Percentiles rank a stretch among this genome's conserved stretches.
phyloP scores from a whole-genome alignment of 2,329 filamentous ascomycete species.

The Phaeophleospora eucalypticola region DNA sequence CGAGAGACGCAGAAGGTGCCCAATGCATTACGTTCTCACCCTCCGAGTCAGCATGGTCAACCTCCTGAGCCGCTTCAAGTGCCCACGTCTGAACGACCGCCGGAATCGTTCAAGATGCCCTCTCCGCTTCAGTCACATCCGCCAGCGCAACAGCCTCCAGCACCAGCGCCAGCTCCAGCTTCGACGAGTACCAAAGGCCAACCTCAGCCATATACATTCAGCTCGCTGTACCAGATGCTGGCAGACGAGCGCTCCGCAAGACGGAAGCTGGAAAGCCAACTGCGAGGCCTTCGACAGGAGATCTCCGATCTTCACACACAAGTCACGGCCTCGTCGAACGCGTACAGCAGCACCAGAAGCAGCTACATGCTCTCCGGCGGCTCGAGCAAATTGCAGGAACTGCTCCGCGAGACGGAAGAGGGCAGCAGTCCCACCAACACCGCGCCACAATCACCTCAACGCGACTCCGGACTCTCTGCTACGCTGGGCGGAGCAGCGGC shows the following conservation, averaged over 20 bases:
- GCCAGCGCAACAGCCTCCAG: slow-evolving; percentile 6
- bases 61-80: not conserved
- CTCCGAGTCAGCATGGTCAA: not conserved
- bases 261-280: slow-evolving; percentile 31
- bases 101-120: slow-evolving; percentile 6
- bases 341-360: slow-evolving; percentile 24
- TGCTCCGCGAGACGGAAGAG: slow-evolving; percentile 27
- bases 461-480: slow-evolving; percentile 13
- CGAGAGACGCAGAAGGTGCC: not conserved
- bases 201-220: slow-evolving; percentile 28
- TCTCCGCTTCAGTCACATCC: slow-evolving; percentile 7
- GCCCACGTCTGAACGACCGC: slow-evolving; percentile 3
- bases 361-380: slow-evolving; percentile 24
- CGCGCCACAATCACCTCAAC: slow-evolving; percentile 12
- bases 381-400: slow-evolving; percentile 24
- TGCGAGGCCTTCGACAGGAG: slow-evolving; percentile 27
- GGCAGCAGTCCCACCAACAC: slow-evolving; percentile 10
- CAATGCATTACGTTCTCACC: slow-evolving; percentile 1
- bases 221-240: slow-evolving; percentile 37
- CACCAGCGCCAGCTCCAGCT: slow-evolving; percentile 10
- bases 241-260: slow-evolving; percentile 35
- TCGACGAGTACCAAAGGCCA: slow-evolving; percentile 3
- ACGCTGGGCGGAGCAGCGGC: not conserved
- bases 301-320: slow-evolving; percentile 31
- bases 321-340: slow-evolving; percentile 19